Evolutionary conservation across 2,329 filamentous ascomycete species (phyloP).

Genomic region (Sarocladium strictum): DNA sequence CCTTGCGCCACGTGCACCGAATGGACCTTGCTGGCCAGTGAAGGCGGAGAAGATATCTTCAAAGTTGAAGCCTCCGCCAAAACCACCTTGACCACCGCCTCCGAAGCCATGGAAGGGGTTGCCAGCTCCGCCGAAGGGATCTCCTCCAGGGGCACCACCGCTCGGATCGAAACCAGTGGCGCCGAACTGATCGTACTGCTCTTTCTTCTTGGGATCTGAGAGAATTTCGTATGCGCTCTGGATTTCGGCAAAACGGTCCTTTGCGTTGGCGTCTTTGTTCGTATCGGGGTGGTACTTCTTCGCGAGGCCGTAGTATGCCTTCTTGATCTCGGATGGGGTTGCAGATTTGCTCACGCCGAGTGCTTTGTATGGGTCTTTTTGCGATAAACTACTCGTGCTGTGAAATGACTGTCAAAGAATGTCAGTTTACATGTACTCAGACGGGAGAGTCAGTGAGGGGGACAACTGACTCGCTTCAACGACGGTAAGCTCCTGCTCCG

Average conservation of each 20-base stretch:
- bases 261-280: constrained; percentile 89
- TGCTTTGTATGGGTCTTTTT: constrained; percentile 78
- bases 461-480: constrained; percentile 15
- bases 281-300: constrained; percentile 99
- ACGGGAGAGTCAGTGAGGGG: not conserved
- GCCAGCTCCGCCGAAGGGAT: constrained; percentile 58
- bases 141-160: constrained; percentile 54
- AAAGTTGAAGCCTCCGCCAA: constrained; percentile 84
- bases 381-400: constrained; percentile 46
- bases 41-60: constrained; percentile 94
- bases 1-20: constrained; percentile 45
- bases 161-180: constrained; percentile 80
- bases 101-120: constrained; percentile 58
- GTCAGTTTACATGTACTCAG: constrained; percentile 3
- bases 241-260: constrained; percentile 90
- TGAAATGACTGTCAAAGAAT: constrained; percentile 47
- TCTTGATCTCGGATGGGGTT: constrained; percentile 87
- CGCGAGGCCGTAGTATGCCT: constrained; percentile 93
- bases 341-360: constrained; percentile 80
- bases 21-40: constrained; percentile 48
- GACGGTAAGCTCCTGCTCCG: constrained; percentile 4
- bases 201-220: constrained; percentile 86
- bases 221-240: constrained; percentile 92
- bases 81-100: constrained; percentile 53
- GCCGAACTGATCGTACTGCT: constrained; percentile 87